Evolutionary conservation across 2,329 filamentous ascomycete genomes (phyloP).

Genomic region (Bimuria novae-zelandiae): DNA sequence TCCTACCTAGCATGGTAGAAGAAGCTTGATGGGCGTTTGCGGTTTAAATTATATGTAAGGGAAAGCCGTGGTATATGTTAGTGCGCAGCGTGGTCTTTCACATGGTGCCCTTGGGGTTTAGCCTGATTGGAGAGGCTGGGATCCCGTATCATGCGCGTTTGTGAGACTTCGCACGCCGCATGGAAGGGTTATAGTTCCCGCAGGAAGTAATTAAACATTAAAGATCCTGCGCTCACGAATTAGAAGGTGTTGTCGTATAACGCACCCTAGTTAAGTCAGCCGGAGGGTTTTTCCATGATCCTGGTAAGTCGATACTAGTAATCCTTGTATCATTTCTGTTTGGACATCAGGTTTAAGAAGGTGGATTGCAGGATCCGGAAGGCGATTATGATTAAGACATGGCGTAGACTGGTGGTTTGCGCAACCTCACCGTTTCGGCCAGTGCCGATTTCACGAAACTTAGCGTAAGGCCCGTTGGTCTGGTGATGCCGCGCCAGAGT

Average conservation of each 20-base stretch:
- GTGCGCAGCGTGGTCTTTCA: neutral
- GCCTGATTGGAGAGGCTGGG: neutral
- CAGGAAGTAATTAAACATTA: neutral
- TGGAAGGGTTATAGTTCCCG: too few relatives aligned
- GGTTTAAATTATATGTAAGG: neutral
- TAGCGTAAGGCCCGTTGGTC: neutral
- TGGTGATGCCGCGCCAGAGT: neutral
- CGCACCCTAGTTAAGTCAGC: too few relatives aligned
- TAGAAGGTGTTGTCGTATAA: neutral
- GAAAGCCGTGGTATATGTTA: neutral
- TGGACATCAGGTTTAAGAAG: too few relatives aligned
- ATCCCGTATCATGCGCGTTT: neutral
- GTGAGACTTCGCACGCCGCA: neutral
- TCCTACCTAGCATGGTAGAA: too few relatives aligned
- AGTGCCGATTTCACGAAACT: neutral
- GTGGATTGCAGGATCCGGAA: neutral
- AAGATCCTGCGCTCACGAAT: neutral
- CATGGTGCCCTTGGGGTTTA: neutral
- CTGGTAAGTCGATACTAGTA: too few relatives aligned
- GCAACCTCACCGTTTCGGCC: neutral
- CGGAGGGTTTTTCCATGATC: too few relatives aligned
- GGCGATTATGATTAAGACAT: neutral
- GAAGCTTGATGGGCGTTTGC: too few relatives aligned
- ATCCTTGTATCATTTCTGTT: too few relatives aligned
- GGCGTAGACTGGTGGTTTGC: neutral